These are phyloP conservation scores for Geoglossum cookeanum DNA, from an alignment of 2,329 filamentous ascomycete genomes.

Conservation along the genomic window DNA sequence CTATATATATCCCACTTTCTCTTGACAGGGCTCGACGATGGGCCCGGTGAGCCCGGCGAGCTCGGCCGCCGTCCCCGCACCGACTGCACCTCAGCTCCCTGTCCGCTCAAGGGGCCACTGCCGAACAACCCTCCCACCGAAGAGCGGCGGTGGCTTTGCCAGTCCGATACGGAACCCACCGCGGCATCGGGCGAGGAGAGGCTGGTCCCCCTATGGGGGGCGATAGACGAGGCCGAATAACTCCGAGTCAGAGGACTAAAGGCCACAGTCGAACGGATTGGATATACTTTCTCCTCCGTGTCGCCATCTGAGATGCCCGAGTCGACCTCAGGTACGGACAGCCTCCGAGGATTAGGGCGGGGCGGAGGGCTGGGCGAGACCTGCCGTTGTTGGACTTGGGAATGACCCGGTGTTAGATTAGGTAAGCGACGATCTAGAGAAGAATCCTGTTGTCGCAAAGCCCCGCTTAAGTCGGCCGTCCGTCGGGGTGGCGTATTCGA, in stretches of 20 bases:
- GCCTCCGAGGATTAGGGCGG: background rate
- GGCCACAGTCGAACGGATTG: background rate
- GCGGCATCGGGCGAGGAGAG: background rate
- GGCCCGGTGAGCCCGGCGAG: background rate
- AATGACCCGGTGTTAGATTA: background rate
- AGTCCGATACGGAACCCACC: background rate
- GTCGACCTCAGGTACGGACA: background rate
- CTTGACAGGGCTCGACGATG: background rate
- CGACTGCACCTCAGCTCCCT: background rate
- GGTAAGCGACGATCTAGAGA: background rate
- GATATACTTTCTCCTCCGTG: background rate
- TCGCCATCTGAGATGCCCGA: background rate
- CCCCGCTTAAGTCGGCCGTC: background rate
- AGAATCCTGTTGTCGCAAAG: background rate
- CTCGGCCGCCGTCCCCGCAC: background rate
- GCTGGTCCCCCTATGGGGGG: background rate
- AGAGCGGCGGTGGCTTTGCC: background rate
- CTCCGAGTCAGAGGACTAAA: background rate
- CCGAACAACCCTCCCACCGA: background rate
- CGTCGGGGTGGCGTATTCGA: background rate
- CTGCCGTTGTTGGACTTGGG: background rate
- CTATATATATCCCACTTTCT: background rate
- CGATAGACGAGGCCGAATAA: background rate
- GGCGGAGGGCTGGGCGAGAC: background rate
- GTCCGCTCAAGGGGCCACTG: too few species aligned